A percentile compares a stretch with the other conserved stretches of the same genome.
Conservation (phyloP, 2,329 filamentous ascomycete species). For the Davidsoniella virescens region DNA sequence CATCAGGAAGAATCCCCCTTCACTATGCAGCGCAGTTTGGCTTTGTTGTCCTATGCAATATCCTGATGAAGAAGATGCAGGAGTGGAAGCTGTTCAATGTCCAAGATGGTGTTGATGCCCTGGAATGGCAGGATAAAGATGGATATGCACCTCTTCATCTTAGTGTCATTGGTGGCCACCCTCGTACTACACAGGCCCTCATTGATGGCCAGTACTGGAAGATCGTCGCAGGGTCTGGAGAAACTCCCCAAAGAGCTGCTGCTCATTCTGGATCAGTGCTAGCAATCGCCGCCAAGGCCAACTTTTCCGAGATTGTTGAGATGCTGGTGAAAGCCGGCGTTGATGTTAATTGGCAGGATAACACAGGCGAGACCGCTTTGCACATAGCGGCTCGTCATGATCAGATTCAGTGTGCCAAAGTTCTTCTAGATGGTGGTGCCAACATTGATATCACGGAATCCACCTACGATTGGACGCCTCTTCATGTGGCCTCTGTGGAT, state of each 20-base stretch:
- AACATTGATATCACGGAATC: slow-evolving; percentile 66
- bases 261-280: slow-evolving; percentile 78
- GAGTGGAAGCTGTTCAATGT: slow-evolving; percentile 78
- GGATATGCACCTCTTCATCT: slow-evolving; percentile 84
- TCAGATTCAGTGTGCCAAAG: slow-evolving; percentile 61
- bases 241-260: slow-evolving; percentile 46
- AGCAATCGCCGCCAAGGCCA: slow-evolving; percentile 72
- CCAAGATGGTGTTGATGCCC: slow-evolving; percentile 69
- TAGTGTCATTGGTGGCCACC: slow-evolving; percentile 80
- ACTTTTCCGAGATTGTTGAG: slow-evolving; percentile 69
- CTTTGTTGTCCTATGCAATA: slow-evolving; percentile 75
- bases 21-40: slow-evolving; percentile 94
- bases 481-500: slow-evolving; percentile 85
- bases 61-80: slow-evolving; percentile 78
- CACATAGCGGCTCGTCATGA: slow-evolving; percentile 85
- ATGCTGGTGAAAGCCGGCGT: slow-evolving; percentile 80
- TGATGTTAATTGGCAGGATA: slow-evolving; percentile 85
- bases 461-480: slow-evolving; percentile 84
- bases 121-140: slow-evolving; percentile 81
- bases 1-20: slow-evolving; percentile 67
- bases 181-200: slow-evolving; percentile 66
- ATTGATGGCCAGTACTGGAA: slow-evolving; percentile 68
- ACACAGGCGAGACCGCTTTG: slow-evolving; percentile 76
- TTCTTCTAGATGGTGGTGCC: slow-evolving; percentile 59
- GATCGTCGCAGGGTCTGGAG: slow-evolving; percentile 43